phyloP scores from a whole-genome alignment of 2,329 filamentous ascomycete species.

The Pestalotiopsis sp. region DNA sequence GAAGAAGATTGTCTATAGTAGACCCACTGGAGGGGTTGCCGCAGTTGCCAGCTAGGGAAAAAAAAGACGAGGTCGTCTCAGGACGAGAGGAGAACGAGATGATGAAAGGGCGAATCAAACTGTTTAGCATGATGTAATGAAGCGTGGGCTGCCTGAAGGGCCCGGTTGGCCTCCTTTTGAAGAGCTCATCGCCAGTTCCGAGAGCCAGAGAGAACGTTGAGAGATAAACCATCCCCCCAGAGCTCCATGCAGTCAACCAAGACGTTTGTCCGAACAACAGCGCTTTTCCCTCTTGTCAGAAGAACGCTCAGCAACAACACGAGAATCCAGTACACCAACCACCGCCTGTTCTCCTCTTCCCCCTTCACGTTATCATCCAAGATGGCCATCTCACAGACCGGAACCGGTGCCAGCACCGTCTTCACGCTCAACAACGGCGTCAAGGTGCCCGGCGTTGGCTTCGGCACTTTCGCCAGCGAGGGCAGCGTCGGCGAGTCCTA shows the following conservation, averaged over 20 bases:
- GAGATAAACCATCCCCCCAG: neutral
- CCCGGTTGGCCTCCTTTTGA: slow-evolving; percentile 1
- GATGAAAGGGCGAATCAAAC: slow-evolving; percentile 5
- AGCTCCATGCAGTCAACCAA: slow-evolving; percentile 9
- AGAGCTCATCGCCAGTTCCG: slow-evolving; percentile 1
- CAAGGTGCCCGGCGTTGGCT: slow-evolving; percentile 64
- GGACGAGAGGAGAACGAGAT: slow-evolving; percentile 2
- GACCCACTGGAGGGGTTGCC: slow-evolving; percentile 11
- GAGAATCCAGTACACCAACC: neutral
- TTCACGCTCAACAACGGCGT: slow-evolving; percentile 55
- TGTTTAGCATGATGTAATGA: slow-evolving; percentile 12
- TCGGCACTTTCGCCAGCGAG: slow-evolving; percentile 70
- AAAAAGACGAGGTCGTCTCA: neutral
- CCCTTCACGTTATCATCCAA: neutral
- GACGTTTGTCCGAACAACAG: slow-evolving; percentile 21
- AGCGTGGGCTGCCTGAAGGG: neutral
- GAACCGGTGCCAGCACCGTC: slow-evolving; percentile 27
- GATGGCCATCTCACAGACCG: slow-evolving; percentile 6
- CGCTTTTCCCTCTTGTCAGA: neutral
- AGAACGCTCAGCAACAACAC: neutral
- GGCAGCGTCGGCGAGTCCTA: slow-evolving; percentile 62
- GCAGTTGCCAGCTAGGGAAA: slow-evolving; percentile 9
- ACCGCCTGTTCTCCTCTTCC: neutral
- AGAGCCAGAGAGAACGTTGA: neutral
- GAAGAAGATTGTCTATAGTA: slow-evolving; percentile 5